Base-by-base conservation (phyloP, 148 eudicot genomes). In the Oxyria digyna region DNA sequence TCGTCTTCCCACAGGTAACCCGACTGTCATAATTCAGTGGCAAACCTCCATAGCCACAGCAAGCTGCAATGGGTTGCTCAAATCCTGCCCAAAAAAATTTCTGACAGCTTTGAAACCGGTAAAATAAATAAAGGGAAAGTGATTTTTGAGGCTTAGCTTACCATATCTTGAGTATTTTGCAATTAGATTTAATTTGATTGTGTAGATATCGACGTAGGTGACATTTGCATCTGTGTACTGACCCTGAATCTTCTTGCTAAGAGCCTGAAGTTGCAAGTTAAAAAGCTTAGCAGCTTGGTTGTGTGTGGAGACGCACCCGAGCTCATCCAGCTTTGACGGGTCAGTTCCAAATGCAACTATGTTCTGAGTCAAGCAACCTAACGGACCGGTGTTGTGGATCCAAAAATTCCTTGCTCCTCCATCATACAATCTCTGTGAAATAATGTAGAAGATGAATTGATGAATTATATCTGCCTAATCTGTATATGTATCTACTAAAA, bases 321-420 rank as follows among this genome's bases (percentile, higher is more conserved):
- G 73, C 27, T 72, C 85, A 12, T 95, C 99, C 15, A 94, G 83
- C 81, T 84, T 88, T 2, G 91, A 80, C 41, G 82, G 79, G 68
- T 87, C 91, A 18, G 76, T 77, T 68, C 97, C 99, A 29, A 95
- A 95, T 70, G 71, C 80, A 10, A 83, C 93, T 50, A 95, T 63
- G 21, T 85, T 84, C 72, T 88, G 89, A 40, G 96, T 74, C 75
- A 95, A 78, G 84, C 99, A 95, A 26, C 99, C 97, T 0, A 95
- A 75, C 15, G 99, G 99, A 63, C 96, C 97, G 0, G 97, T 95
- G 74, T 88, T 95, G 76, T 95, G 99, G 72, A 95, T 76, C 99
- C 99, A 95, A 57, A 87, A 87, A 49, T 85, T 85, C 78, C 96
- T 88, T 38, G 91, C 99, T 49, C 97, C 97, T 73, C 77, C 70